Evolutionary conservation across 192 early-diverging fungal genomes (phyloP).

Genomic region (Geosiphon pyriformis): DNA sequence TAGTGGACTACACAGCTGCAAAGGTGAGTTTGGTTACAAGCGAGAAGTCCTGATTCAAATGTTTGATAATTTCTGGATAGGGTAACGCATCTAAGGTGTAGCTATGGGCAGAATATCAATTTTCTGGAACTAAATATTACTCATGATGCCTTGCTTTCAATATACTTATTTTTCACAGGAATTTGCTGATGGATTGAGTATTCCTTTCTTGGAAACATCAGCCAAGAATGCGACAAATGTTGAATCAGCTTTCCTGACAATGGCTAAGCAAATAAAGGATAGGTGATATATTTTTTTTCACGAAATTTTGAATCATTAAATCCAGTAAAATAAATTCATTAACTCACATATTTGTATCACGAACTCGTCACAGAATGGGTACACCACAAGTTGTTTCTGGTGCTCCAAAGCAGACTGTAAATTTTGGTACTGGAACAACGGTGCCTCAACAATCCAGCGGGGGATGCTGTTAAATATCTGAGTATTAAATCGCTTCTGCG

Average conservation of each 20-base stretch:
- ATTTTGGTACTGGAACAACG: slow-evolving; percentile 46
- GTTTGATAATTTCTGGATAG: no score
- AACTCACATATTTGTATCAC: neutral
- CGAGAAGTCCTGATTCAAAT: neutral
- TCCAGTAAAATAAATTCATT: neutral
- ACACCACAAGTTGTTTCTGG: slow-evolving; percentile 40
- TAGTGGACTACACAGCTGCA: slow-evolving; percentile 63
- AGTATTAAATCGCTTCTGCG: neutral
- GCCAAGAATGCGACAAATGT: slow-evolving; percentile 98
- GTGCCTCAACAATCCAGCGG: slow-evolving; percentile 44
- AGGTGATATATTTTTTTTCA: slow-evolving; percentile 31
- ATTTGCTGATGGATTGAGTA: slow-evolving; percentile 81
- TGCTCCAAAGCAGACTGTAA: slow-evolving; percentile 43
- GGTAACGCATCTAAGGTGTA: no score
- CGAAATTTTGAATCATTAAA: neutral
- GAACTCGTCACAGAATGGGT: slow-evolving; percentile 47
- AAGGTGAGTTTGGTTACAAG: slow-evolving; percentile 49
- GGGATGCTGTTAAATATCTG: slow-evolving; percentile 45
- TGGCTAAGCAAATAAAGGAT: slow-evolving; percentile 99
- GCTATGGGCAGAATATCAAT: no score
- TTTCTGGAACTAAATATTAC: neutral
- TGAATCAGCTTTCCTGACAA: slow-evolving; percentile 98
- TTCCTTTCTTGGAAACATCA: slow-evolving; percentile 95
- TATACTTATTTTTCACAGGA: slow-evolving; percentile 49
- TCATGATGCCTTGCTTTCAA: no score